These are phyloP conservation scores for Karstenula rhodostoma DNA, from an alignment of 2,329 filamentous ascomycete genomes.

Conservation along the genomic window DNA sequence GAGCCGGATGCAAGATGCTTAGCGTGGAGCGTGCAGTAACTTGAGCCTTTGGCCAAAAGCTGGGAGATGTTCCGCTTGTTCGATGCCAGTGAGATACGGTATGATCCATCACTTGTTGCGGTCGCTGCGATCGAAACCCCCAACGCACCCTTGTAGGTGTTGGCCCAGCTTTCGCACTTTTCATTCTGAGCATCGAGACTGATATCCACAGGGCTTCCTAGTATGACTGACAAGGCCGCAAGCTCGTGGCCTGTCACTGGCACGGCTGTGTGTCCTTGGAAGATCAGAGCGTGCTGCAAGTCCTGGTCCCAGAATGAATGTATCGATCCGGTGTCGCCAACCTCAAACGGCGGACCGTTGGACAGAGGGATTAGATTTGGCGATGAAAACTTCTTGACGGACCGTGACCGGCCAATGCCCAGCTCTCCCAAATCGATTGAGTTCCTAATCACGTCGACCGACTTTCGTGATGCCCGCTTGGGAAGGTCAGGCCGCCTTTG, in stretches of 20 bases:
- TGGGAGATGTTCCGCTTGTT: constrained; percentile 36
- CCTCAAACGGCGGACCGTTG: constrained; percentile 16
- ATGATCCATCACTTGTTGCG: constrained; percentile 22
- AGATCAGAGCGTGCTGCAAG: constrained; percentile 28
- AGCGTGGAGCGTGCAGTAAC: constrained; percentile 41
- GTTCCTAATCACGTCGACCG: constrained; percentile 21
- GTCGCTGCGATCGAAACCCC: constrained; percentile 33
- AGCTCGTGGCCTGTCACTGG: constrained; percentile 36
- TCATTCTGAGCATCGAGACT: background rate
- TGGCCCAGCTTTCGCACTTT: constrained; percentile 7
- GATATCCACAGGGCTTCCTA: constrained; percentile 32
- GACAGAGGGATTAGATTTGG: constrained; percentile 14
- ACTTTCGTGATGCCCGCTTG: constrained; percentile 19
- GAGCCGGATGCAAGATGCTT: constrained; percentile 45
- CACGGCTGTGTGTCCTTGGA: constrained; percentile 25
- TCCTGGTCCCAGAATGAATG: constrained; percentile 37
- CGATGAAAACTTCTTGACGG: constrained; percentile 13
- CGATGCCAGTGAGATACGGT: constrained; percentile 33
- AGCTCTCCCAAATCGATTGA: constrained; percentile 26
- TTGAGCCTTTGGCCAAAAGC: constrained; percentile 30
- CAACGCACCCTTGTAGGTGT: constrained; percentile 32
- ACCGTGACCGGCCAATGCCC: constrained; percentile 19
- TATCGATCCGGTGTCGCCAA: constrained; percentile 11
- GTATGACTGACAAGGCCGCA: constrained; percentile 37
- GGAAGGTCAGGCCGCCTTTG: constrained; percentile 22